Base-by-base conservation (phyloP, 179 eudicot species). In the Heliamphora pulchella region DNA sequence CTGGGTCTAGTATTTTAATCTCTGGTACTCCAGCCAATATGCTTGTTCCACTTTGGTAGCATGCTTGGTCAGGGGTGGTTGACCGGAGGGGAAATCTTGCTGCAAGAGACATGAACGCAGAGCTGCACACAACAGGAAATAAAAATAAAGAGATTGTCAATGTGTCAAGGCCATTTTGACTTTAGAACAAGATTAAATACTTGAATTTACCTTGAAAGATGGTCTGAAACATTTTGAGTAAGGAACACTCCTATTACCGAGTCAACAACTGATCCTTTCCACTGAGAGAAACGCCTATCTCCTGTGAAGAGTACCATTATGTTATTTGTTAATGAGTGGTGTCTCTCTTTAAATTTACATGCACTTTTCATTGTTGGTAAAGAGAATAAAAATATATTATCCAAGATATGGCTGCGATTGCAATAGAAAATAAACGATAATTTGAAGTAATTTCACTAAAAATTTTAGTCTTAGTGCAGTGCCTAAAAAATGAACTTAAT, bases 191-290 rank as follows among this genome's bases (percentile, higher is more conserved):
- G 13, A 46, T 74, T 83, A 81, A 74, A 73, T 65, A 53, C 41
- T 61, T 51, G 74, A 69, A 4, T 78, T 77, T 72, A 95, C 98
- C 98, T 95, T 18, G 98, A 93, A 41, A 93, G 91, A 81, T 95
- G 98, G 81, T 95, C 98, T 14, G 98, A 95, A 71, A 95, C 98
- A 85, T 95, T 95, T 79, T 95, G 98, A 39, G 98, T 95, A 76
- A 95, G 97, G 83, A 93, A 95, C 47, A 95, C 97, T 75, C 98
- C 98, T 73, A 95, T 88, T 57, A 93, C 97, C 15, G 98, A 95
- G 86, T 95, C 98, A 72, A 95, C 91, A 57, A 95, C 98, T 48
- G 98, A 95, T 78, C 98, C 98, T 87, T 95, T 95, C 98, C 98
- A 95, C 39, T 83, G 93, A 59, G 97, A 87, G 83, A 95, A 95